Evolutionary conservation across 2,329 filamentous ascomycete genomes (phyloP), one percentile per base, ranked within the genome.

Genomic region (Dothidotthia symphoricarpi): DNA sequence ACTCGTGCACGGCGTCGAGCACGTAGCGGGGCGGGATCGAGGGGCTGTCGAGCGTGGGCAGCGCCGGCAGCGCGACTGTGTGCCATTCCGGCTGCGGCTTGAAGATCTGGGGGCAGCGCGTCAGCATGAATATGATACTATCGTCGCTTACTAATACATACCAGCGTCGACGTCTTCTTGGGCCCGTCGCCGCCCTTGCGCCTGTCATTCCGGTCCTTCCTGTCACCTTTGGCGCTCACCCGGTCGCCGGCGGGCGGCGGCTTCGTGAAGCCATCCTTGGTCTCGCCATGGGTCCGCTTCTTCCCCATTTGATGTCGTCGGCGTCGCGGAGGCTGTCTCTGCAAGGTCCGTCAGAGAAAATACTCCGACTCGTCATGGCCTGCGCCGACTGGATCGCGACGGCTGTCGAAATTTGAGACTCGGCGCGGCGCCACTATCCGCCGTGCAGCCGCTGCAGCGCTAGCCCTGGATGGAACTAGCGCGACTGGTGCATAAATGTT

Each of bases 11-110:
- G 31, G 75, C 75, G 29, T 81, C 75, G 41, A 83, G 66, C 14
- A 79, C 59, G 41, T 74, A 69, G 28, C 71, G 73, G 30, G 78
- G 71, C 24, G 76, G 68, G 25, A 69, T 66, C 35, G 69, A 66
- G 30, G 72, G 64, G 50, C 72, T 69, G 16, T 75, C 68, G 34
- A 71, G 59, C 6, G 51, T 55, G 25, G 75, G 66, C 24, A 84
- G 65, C n/a, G 64, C 44, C 13, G 81, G 76, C 27, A 85, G 69
- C 45, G 75, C 64, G 36, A 75, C 73, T 22, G 77, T 71, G 62
- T 85, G 81, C 83, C 83, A 87, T 63, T 86, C 83, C 14, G 82
- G 75, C 54, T 80, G 75, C 35, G 82, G 80, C 46, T 74, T 69
- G 55, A 85, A 75, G 27, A 72, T 65, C 80, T 82, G 26, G 43